These are phyloP conservation scores for Fraxinus quadrangulata DNA, from an alignment of 257 asterid genomes.

Conservation along the genomic window DNA sequence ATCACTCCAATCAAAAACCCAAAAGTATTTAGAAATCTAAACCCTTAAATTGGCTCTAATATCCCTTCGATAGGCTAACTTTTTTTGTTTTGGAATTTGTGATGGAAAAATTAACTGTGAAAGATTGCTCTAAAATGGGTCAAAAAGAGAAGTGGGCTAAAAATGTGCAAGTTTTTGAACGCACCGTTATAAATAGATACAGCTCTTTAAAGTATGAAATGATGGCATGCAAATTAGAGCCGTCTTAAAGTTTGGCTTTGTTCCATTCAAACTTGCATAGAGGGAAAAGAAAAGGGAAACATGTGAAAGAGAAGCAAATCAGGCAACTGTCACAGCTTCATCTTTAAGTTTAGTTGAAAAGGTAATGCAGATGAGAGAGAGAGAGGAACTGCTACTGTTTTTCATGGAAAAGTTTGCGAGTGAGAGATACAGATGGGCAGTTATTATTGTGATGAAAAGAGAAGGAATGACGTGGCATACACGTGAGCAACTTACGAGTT, in stretches of 20 bases:
- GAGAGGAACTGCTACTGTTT: slow-evolving; percentile 33
- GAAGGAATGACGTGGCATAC: slow-evolving; percentile 51
- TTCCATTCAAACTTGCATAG: slow-evolving; percentile 58
- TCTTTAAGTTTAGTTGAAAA: slow-evolving; percentile 39
- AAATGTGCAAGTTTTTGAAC: slow-evolving; percentile 41
- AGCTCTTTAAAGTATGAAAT: slow-evolving; percentile 37
- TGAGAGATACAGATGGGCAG: slow-evolving; percentile 29
- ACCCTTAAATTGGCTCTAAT: slow-evolving; percentile 18
- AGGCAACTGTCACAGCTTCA: slow-evolving; percentile 44
- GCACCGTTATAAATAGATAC: slow-evolving; percentile 42
- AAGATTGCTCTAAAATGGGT: slow-evolving; percentile 31
- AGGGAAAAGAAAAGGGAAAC: slow-evolving; percentile 59
- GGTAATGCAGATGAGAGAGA: slow-evolving; percentile 19
- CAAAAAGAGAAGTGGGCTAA: slow-evolving; percentile 35
- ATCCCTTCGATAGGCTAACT: slow-evolving; percentile 17
- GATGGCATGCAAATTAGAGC: slow-evolving; percentile 69
- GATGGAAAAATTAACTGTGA: slow-evolving; percentile 20
- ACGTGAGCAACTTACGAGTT: slow-evolving; percentile 38
- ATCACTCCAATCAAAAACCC: slow-evolving; percentile 35
- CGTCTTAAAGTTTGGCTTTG: slow-evolving; percentile 50
- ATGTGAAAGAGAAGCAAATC: slow-evolving; percentile 41
- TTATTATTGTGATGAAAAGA: slow-evolving; percentile 42
- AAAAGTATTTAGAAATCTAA: slow-evolving; percentile 37
- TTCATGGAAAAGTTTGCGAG: slow-evolving; percentile 50
- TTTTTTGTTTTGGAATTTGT: slow-evolving; percentile 26